Conservation (phyloP, 371 early-diverging fungal species). For the Umbelopsis sp. region DNA sequence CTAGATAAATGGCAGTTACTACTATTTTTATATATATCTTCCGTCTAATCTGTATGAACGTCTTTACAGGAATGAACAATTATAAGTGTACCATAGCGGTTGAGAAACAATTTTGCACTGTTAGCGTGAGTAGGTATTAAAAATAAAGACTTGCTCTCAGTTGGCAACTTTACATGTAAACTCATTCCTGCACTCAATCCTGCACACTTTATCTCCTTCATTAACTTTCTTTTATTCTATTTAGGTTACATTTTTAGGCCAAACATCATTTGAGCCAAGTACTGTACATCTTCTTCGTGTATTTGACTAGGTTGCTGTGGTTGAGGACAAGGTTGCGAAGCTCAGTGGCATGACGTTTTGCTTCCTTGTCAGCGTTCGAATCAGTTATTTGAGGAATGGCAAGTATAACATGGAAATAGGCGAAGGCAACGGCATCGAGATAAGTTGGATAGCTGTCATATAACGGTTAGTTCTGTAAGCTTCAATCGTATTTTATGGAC, state of each 20-base stretch:
- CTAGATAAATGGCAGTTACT: too few species aligned
- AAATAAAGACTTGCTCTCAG: too few species aligned
- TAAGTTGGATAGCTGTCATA: conserved; percentile 52
- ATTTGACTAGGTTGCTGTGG: conserved; percentile 60
- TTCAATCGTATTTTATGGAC: background rate
- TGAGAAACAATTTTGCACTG: too few species aligned
- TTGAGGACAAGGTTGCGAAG: conserved; percentile 51
- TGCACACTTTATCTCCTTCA: background rate
- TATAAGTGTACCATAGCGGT: too few species aligned
- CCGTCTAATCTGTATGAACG: too few species aligned
- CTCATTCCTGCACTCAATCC: too few species aligned
- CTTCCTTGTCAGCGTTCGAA: conserved; percentile 34
- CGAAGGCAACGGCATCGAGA: conserved; percentile 64
- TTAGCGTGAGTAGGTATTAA: too few species aligned
- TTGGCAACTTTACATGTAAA: too few species aligned
- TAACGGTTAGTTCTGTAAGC: background rate
- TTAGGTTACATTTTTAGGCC: too few species aligned
- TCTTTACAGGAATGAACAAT: too few species aligned
- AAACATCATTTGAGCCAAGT: conserved; percentile 17
- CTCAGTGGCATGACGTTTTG: conserved; percentile 42
- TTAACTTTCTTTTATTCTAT: background rate
- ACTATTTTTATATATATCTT: too few species aligned
- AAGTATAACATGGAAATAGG: conserved; percentile 61
- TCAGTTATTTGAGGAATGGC: conserved; percentile 37
- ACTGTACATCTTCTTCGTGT: conserved; percentile 43